Evolutionary conservation across 305 asterid species (phyloP), one percentile per base, ranked within the genome.

Genomic region (Solanum hybrid): DNA sequence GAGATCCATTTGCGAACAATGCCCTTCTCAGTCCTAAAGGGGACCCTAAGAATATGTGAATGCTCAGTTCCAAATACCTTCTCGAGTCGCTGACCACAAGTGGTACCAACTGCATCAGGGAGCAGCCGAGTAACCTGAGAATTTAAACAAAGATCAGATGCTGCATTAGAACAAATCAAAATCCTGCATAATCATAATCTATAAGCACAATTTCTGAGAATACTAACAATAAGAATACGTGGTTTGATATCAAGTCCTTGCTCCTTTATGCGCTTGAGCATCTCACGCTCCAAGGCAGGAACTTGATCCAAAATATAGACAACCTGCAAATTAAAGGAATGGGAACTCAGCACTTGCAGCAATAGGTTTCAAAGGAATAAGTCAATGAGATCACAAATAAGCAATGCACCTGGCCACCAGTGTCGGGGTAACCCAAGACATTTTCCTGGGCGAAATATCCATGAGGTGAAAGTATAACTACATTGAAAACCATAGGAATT

Each of bases 401-500:
- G 68, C 36, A 72, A 8, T 36, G 78, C 33, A 94, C 98, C 96
- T 96, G 98, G 91, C 98, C 98, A 70, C 98, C 98, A 9, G 98
- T 96, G 82, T 96, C 98, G 0, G 98, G 98, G 65, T 93, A 96
- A 4, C 98, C 98, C 84, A 96, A 87, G 75, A 88, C 90, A 76
- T 98, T 97, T 90, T 98, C 99, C 90, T 98, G 99, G 79, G 99
- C 99, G 88, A 98, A 98, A 95, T 98, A 98, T 57, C 99, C 99
- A 51, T 98, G 99, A 2, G 99, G 99, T 2, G 99, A 96, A 68
- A 98, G 99, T 39, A 98, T 98, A 41, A 98, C 98, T 5, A 98
- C 98, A 26, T 97, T 98, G 96, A 98, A 97, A 76, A 98, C 98
- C 99, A 96, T 97, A 0, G 99, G 99, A 33, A 98, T 95, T 87